These are phyloP conservation scores for Neltuma alba DNA, from an alignment of 306 rosid genomes.

Conservation along the genomic window DNA sequence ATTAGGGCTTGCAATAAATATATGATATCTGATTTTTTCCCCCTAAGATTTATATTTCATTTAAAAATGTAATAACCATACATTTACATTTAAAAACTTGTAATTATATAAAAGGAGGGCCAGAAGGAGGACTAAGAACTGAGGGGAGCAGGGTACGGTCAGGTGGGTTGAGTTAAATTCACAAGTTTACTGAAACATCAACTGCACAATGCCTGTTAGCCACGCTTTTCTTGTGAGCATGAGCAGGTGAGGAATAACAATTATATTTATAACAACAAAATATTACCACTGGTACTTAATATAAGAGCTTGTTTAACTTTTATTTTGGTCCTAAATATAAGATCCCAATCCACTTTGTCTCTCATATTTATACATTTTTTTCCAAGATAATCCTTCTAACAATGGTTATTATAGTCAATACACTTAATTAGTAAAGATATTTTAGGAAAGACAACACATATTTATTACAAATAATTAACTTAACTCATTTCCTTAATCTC, in stretches of 20 bases:
- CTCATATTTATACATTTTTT: no score
- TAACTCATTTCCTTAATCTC: no score
- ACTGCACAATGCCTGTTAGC: slow-evolving; percentile 8
- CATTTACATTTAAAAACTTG: not conserved
- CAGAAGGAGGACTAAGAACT: not conserved
- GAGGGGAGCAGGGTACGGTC: not conserved
- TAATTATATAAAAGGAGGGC: not conserved
- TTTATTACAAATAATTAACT: no score
- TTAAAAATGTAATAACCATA: no score
- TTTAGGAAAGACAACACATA: no score
- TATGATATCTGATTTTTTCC: not conserved
- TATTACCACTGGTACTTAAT: no score
- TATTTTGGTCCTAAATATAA: no score
- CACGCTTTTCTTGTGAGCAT: not conserved
- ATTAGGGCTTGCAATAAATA: not conserved
- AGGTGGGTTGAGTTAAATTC: not conserved
- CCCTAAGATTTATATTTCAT: not conserved
- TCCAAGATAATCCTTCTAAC: no score
- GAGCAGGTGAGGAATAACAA: not conserved
- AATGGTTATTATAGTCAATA: no score
- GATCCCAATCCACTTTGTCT: no score
- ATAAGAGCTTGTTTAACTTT: no score
- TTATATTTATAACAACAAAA: not conserved
- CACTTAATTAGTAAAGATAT: no score
- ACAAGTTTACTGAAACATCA: not conserved